A percentile compares a stretch with the other conserved stretches of the same genome.
phyloP scores from a whole-genome alignment of 2,329 filamentous ascomycete genomes.

The Leptographium wingfieldii region DNA sequence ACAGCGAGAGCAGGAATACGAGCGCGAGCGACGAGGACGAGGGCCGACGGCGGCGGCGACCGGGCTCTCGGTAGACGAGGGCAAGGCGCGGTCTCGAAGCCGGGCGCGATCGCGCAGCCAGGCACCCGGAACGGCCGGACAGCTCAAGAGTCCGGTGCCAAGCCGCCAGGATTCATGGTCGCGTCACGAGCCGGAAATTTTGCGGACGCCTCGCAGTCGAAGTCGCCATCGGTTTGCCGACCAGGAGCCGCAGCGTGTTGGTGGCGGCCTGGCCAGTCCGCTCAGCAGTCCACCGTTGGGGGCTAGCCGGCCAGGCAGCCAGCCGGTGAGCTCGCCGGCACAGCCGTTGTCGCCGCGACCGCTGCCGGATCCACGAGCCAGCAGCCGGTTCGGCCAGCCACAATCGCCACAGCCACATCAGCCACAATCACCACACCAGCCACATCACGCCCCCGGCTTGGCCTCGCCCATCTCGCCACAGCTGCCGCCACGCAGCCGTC shows the following conservation, averaged over 20 bases:
- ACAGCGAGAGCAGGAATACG: constrained; percentile 49
- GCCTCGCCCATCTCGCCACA: not conserved
- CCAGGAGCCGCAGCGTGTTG: not conserved
- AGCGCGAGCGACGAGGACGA: constrained; percentile 42
- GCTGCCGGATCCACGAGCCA: constrained; percentile 35
- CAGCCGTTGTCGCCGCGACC: constrained; percentile 20
- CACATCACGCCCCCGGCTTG: not conserved
- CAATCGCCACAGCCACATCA: constrained; percentile 9
- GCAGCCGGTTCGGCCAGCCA: constrained; percentile 14
- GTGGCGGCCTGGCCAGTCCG: not conserved
- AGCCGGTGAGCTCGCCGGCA: not conserved
- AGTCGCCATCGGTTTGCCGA: constrained; percentile 17
- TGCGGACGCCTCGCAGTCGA: constrained; percentile 41
- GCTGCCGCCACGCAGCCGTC: not conserved
- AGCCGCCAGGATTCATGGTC: constrained; percentile 50
- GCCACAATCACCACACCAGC: not conserved
- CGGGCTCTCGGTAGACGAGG: constrained; percentile 24
- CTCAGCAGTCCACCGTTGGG: not conserved
- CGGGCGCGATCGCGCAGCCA: constrained; percentile 20
- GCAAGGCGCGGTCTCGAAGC: constrained; percentile 5
- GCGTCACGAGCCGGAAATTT: constrained; percentile 49
- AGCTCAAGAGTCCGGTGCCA: constrained; percentile 14
- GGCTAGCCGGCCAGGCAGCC: not conserved
- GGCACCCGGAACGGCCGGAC: constrained; percentile 14
- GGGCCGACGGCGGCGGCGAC: constrained; percentile 12